Evolutionary conservation across 371 early-diverging fungal species (phyloP), one percentile per base, ranked within the genome.

Genomic region (Paraphysoderma sedebokerense): DNA sequence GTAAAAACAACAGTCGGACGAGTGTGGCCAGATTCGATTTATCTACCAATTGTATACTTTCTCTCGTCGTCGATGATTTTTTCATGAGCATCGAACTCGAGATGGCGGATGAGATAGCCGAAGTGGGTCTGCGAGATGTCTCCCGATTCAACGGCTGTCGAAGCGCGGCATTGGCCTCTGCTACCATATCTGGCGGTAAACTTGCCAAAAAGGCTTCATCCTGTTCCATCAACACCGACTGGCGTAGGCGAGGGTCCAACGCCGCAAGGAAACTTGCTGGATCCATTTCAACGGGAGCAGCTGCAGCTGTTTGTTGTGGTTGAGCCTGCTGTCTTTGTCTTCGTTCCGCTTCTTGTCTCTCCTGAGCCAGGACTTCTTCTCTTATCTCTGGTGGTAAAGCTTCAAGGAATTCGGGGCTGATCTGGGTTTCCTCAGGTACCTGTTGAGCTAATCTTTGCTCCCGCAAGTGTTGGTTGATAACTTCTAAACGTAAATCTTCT

Each of bases 401-500:
- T 46, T 77, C 73, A 49, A 88, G 61, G 50, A 87, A 85, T 47
- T 86, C 87, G 3, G 76, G 54, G 47, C 71, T 76, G 49, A 82
- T 77, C 23, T 49, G 57, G 29, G 58, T 54, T 38, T 47, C 58
- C 46, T 11, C 45, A 44, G 6, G 64, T 47, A 2, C 66, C 44
- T 29, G 38, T 22, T 37, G 51, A 50, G 9, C 37, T 7, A 41
- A 45, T 3, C 64, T 62, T 44, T 62, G 66, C 51, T 79, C 72
- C 9, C 68, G 64, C 19, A 80, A 57, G 46, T 86, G 75, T 53
- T 88, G 83, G 51, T 75, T 78, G 20, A 93, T 63, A 6, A 95
- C 93, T 59, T 97, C 97, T 52, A 74, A 75, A 30, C 92, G 81
- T 58, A 97, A 56, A 40, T 95, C 95, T 29, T 92, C 92, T 0